These are phyloP conservation scores for Pontederia paniculata DNA, from an alignment of 176 grass and related monocot species.

Conservation along the genomic window DNA sequence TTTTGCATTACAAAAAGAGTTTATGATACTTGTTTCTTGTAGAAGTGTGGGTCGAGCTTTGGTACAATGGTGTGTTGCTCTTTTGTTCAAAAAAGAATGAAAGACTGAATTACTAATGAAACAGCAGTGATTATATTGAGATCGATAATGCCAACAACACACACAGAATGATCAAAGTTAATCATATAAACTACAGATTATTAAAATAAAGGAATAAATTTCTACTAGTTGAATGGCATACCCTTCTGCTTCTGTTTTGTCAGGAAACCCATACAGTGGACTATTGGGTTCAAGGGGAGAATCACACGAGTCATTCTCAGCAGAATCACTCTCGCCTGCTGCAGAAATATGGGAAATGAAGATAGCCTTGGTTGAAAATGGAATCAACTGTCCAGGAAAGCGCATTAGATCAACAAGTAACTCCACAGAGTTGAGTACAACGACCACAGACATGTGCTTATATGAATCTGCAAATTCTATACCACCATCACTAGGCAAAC, in stretches of 20 bases:
- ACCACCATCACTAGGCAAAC: slow-evolving; percentile 72
- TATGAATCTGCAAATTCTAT: slow-evolving; percentile 62
- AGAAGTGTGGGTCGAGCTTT: too few relatives aligned
- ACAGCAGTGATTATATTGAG: too few relatives aligned
- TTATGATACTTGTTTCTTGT: too few relatives aligned
- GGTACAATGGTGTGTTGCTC: too few relatives aligned
- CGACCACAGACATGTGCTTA: slow-evolving; percentile 82
- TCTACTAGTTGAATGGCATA: slow-evolving; percentile 11
- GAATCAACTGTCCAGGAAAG: slow-evolving; percentile 88
- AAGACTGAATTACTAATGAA: too few relatives aligned
- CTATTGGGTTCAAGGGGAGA: slow-evolving; percentile 97
- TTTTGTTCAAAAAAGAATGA: too few relatives aligned
- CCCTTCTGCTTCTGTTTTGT: slow-evolving; percentile 31
- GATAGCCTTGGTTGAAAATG: slow-evolving; percentile 72
- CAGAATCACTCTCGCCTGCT: slow-evolving; percentile 83
- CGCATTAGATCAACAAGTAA: slow-evolving; percentile 92
- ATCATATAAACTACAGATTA: not conserved
- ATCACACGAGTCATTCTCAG: slow-evolving; percentile 92
- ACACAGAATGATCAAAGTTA: too few relatives aligned
- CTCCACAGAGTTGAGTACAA: slow-evolving; percentile 56
- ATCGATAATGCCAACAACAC: too few relatives aligned
- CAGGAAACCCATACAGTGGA: slow-evolving; percentile 45
- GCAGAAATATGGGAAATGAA: slow-evolving; percentile 80
- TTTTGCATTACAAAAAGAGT: too few relatives aligned
- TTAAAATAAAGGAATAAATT: slow-evolving; percentile 3